Conservation (phyloP, 2,329 filamentous ascomycete species). For the Neonectria faginata region DNA sequence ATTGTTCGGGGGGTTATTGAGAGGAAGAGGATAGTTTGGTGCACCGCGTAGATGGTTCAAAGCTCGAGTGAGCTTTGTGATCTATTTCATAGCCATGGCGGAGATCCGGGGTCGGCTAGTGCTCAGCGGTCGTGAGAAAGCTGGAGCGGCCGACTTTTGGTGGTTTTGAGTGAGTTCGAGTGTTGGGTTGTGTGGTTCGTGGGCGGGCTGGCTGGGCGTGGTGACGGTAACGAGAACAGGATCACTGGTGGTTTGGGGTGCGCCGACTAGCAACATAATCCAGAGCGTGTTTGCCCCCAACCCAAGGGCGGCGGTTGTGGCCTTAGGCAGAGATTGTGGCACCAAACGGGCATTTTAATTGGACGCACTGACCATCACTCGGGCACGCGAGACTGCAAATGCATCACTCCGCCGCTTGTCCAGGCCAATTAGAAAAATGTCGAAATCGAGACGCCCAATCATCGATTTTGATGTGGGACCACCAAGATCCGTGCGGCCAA, state of each 20-base stretch:
- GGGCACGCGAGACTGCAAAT: constrained; percentile 40
- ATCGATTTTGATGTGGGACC: constrained; percentile 15
- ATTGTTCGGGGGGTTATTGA: constrained; percentile 32
- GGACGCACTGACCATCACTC: constrained; percentile 22
- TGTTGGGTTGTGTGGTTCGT: constrained; percentile 29
- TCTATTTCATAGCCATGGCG: constrained; percentile 47
- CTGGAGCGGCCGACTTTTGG: constrained; percentile 36
- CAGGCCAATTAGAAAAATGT: constrained; percentile 33
- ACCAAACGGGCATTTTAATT: constrained; percentile 28
- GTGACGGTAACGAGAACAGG: constrained; percentile 44
- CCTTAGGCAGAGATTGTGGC: constrained; percentile 40
- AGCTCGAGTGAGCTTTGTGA: constrained; percentile 44
- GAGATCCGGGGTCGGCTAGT: constrained; percentile 19
- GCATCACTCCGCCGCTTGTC: constrained; percentile 38
- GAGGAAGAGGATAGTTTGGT: constrained; percentile 38
- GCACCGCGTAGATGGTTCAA: constrained; percentile 33
- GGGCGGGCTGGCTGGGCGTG: constrained; percentile 37
- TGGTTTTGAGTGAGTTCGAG: constrained; percentile 30
- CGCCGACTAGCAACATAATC: constrained; percentile 45
- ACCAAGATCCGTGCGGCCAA: constrained; percentile 18
- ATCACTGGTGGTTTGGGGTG: constrained; percentile 41
- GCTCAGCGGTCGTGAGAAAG: constrained; percentile 39
- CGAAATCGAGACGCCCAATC: constrained; percentile 22
- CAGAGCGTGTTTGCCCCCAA: constrained; percentile 39
- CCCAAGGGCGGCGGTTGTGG: constrained; percentile 31